Conservation (phyloP, 495 filamentous ascomycete species). For the Penicillium argentinense region DNA sequence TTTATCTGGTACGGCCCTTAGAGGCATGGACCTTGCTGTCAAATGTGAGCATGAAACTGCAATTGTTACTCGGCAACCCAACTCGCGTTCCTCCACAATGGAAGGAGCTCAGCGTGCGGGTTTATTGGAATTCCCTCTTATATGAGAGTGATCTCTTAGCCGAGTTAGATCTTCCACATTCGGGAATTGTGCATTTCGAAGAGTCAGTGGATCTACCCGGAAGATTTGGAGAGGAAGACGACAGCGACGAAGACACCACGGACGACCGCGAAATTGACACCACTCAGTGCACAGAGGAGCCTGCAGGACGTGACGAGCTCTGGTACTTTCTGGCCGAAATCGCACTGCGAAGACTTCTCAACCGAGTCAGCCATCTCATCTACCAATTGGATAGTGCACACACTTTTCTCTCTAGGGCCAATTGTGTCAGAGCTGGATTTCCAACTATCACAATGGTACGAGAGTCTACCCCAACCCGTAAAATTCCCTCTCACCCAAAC, state of each 20-base stretch:
- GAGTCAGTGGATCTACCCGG: conserved; percentile 76
- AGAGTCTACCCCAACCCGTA: conserved; percentile 67
- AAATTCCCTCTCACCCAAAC: conserved; percentile 70
- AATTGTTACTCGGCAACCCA: conserved; percentile 70
- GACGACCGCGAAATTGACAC: conserved; percentile 11
- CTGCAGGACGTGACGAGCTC: conserved; percentile 67
- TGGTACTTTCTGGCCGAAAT: conserved; percentile 88
- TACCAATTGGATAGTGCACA: conserved; percentile 72
- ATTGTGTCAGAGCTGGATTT: conserved; percentile 78
- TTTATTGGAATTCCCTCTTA: conserved; percentile 82
- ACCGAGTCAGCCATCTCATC: conserved; percentile 77
- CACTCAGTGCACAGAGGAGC: conserved; percentile 6
- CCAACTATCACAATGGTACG: conserved; percentile 83
- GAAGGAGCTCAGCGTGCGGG: conserved; percentile 69
- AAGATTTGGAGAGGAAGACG: conserved; percentile 63
- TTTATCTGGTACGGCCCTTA: conserved; percentile 76
- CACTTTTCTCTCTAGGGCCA: conserved; percentile 68
- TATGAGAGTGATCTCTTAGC: conserved; percentile 81
- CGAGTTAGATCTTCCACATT: conserved; percentile 78
- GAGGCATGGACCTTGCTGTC: conserved; percentile 81
- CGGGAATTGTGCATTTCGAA: conserved; percentile 77
- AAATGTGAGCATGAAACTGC: conserved; percentile 76
- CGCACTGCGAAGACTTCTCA: conserved; percentile 71
- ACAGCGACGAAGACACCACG: conserved; percentile 22
- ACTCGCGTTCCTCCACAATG: conserved; percentile 66